A percentile compares a stretch with the other conserved stretches of the same genome.
Conservation (phyloP, 1,139 yeast species). For the Sugiyamaella novakii region DNA sequence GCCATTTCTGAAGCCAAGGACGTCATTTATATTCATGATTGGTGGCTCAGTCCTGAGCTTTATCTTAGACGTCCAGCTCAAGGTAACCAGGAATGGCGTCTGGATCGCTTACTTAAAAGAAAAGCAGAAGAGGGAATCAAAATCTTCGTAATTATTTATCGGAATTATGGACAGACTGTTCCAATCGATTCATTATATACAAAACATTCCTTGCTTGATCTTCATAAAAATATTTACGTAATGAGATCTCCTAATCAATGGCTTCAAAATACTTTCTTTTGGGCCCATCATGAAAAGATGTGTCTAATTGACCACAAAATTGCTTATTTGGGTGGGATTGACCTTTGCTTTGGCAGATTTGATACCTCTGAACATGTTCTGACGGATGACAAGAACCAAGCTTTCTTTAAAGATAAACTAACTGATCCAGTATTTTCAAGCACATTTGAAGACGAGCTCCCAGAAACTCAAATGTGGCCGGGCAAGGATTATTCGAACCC, state of each 20-base stretch:
- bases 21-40: slow-evolving; percentile 91
- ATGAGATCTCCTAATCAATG: slow-evolving; percentile 95
- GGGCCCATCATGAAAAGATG: slow-evolving; percentile 99
- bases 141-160: slow-evolving; percentile 87
- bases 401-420: slow-evolving; percentile 41
- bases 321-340: slow-evolving; percentile 94
- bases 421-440: slow-evolving; percentile 3
- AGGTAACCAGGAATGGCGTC: slow-evolving; percentile 92
- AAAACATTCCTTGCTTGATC: slow-evolving; percentile 83
- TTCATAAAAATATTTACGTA: slow-evolving; percentile 85
- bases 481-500: slow-evolving; percentile 99
- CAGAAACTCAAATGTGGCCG: slow-evolving; percentile 68
- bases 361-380: slow-evolving; percentile 96
- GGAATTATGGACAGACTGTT: slow-evolving; percentile 92
- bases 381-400: slow-evolving; percentile 64
- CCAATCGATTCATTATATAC: slow-evolving; percentile 94
- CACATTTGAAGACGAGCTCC: background rate
- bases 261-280: slow-evolving; percentile 87
- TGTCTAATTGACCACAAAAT: slow-evolving; percentile 84
- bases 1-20: slow-evolving; percentile 94
- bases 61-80: slow-evolving; percentile 92
- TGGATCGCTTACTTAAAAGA: slow-evolving; percentile 83
- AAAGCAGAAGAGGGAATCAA: slow-evolving; percentile 96
- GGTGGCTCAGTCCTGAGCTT: slow-evolving; percentile 98
- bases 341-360: slow-evolving; percentile 91